These are phyloP conservation scores for Royoungia palumana DNA, from an alignment of 768 basidiomycete genomes.

Conservation along the genomic window DNA sequence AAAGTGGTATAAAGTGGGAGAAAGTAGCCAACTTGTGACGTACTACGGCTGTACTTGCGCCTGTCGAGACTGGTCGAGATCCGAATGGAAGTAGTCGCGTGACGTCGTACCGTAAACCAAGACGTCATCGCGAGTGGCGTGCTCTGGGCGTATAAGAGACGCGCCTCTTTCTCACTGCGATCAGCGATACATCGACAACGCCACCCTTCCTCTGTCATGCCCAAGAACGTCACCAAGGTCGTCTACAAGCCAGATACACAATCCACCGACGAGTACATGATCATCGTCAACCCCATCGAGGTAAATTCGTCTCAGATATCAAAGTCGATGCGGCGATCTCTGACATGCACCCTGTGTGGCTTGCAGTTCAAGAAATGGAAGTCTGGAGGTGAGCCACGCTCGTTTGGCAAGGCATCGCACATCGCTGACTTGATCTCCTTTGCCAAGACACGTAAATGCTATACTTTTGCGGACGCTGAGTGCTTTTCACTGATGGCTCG, in stretches of 20 bases:
- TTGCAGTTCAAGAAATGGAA: conserved; percentile 75
- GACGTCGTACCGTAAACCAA: conserved; percentile 11
- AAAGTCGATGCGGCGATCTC: background rate
- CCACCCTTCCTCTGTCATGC: conserved; percentile 30
- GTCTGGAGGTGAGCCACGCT: conserved; percentile 59
- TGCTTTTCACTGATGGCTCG: conserved; percentile 11
- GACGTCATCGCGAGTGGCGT: conserved; percentile 26
- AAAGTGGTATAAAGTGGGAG: conserved; percentile 23
- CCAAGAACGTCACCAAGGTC: conserved; percentile 58
- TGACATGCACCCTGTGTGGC: conserved; percentile 5
- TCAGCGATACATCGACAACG: conserved; percentile 6
- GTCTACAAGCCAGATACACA: conserved; percentile 76
- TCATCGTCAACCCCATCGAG: conserved; percentile 64
- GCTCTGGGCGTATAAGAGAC: conserved; percentile 22
- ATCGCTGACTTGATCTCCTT: conserved; percentile 13
- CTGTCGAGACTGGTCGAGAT: background rate
- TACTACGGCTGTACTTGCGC: too few relatives aligned
- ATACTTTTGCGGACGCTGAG: background rate
- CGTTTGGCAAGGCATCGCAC: background rate
- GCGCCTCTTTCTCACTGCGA: background rate
- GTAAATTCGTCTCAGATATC: conserved; percentile 37
- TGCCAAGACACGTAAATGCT: conserved; percentile 60
- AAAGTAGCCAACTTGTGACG: conserved; percentile 16
- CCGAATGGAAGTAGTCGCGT: conserved; percentile 24
- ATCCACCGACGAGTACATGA: conserved; percentile 67